These are phyloP conservation scores for Apiospora malaysiana DNA, from an alignment of 2,329 filamentous ascomycete genomes.

Conservation along the genomic window DNA sequence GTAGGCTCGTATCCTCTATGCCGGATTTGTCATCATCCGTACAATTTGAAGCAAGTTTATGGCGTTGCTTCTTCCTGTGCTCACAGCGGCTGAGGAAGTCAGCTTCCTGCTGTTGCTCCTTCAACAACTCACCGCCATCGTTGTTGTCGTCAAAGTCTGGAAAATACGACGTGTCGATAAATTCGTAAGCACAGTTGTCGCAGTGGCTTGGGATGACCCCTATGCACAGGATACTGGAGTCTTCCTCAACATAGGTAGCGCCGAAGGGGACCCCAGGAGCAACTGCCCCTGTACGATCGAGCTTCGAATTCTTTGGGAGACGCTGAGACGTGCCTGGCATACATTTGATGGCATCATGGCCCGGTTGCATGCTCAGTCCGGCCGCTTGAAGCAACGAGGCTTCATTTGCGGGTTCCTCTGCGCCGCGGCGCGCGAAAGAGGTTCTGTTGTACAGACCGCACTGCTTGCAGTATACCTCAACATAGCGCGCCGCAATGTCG, in stretches of 20 bases:
- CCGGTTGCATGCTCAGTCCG: background rate
- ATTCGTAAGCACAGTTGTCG: background rate
- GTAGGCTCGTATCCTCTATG: background rate
- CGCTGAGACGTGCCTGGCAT: background rate
- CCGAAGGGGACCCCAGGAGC: background rate
- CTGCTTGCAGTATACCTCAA: no score
- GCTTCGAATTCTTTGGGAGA: background rate
- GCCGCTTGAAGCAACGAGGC: no score
- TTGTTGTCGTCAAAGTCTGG: background rate
- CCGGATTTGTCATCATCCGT: background rate
- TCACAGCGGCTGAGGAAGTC: background rate
- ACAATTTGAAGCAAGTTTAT: background rate
- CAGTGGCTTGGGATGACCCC: background rate
- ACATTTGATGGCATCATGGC: background rate
- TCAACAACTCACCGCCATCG: background rate
- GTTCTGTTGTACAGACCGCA: no score
- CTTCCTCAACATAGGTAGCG: background rate
- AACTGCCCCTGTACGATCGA: background rate
- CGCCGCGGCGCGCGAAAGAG: no score
- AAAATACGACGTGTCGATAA: background rate
- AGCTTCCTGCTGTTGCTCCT: background rate
- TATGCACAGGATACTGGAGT: background rate
- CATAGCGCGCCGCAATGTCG: no score
- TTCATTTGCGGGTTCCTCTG: no score
- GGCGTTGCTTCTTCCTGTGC: background rate